Percentiles rank a stretch among this genome's conserved stretches.
Evolutionary conservation across 2,329 filamentous ascomycete species (phyloP).

Genomic region (Trichoderma hamatum): DNA sequence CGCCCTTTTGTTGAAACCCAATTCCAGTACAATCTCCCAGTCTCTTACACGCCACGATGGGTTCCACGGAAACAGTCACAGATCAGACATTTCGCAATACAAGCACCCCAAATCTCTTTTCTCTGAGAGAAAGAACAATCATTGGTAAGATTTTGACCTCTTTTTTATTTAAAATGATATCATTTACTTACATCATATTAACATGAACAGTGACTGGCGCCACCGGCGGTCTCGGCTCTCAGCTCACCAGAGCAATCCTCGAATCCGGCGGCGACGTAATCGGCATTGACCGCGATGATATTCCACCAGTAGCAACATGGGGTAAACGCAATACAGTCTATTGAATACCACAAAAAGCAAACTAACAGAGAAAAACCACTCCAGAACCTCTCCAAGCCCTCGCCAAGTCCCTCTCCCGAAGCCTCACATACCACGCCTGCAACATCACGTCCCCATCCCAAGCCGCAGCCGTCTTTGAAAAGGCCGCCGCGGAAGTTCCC

Average conservation of each 20-base stretch:
- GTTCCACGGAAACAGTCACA: background rate
- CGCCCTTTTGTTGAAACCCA: background rate
- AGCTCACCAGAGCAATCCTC: conserved; percentile 25
- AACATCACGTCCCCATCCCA: conserved; percentile 6
- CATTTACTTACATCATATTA: background rate
- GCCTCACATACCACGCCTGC: conserved; percentile 12
- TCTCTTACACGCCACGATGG: background rate
- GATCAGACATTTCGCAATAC: background rate
- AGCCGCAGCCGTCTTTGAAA: background rate
- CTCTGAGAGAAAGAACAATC: conserved; percentile 18
- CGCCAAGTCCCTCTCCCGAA: conserved; percentile 16
- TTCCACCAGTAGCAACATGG: conserved; percentile 8
- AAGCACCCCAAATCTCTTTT: conserved; percentile 19
- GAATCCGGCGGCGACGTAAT: conserved; percentile 28
- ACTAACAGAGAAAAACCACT: background rate
- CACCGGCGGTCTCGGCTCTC: conserved; percentile 14
- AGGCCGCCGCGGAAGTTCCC: conserved; percentile 22
- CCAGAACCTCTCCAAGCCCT: conserved; percentile 17
- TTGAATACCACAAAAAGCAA: background rate
- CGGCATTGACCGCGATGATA: conserved; percentile 12
- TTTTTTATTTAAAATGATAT: accelerated
- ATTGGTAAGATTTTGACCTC: conserved; percentile 5
- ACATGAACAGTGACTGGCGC: conserved; percentile 9
- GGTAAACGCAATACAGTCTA: background rate
- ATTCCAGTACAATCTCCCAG: background rate